phyloP scores from a whole-genome alignment of 192 early-diverging fungal species.

The Coemansia sp. region DNA sequence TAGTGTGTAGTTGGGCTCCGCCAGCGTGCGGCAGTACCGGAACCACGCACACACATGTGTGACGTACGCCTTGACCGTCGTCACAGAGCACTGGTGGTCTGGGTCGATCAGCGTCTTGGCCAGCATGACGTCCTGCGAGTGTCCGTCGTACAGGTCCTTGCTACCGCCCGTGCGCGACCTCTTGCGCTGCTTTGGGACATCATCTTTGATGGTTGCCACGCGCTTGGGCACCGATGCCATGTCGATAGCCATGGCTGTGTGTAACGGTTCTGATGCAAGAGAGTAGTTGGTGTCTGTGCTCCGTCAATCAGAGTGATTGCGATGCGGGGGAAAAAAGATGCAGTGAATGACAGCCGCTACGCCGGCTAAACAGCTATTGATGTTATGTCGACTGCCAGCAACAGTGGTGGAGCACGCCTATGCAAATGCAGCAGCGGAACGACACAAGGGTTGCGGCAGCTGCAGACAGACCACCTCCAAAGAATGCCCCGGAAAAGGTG shows the following conservation, averaged over 20 bases:
- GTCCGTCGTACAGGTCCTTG: constrained; percentile 57
- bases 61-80: constrained; percentile 55
- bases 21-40: constrained; percentile 55
- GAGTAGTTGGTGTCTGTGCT: background rate
- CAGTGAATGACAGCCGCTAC: background rate
- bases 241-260: background rate
- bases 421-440: background rate
- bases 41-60: constrained; percentile 57
- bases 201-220: constrained; percentile 22
- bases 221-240: background rate
- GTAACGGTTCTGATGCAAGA: background rate
- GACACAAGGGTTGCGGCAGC: background rate
- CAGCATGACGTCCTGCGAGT: constrained; percentile 56
- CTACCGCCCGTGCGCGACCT: constrained; percentile 53
- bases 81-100: constrained; percentile 57
- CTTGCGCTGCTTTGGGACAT: constrained; percentile 52
- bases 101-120: constrained; percentile 57
- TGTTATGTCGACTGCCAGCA: background rate
- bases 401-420: background rate
- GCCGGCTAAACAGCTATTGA: background rate
- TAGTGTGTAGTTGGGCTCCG: constrained; percentile 51
- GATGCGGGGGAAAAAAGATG: background rate
- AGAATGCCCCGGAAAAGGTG: constrained; percentile 9
- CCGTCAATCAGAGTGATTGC: background rate
- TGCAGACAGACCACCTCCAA: background rate